Percentiles rank a stretch among this genome's conserved stretches.
phyloP scores from a whole-genome alignment of 2,329 filamentous ascomycete species.

The Aureobasidium uvarum region DNA sequence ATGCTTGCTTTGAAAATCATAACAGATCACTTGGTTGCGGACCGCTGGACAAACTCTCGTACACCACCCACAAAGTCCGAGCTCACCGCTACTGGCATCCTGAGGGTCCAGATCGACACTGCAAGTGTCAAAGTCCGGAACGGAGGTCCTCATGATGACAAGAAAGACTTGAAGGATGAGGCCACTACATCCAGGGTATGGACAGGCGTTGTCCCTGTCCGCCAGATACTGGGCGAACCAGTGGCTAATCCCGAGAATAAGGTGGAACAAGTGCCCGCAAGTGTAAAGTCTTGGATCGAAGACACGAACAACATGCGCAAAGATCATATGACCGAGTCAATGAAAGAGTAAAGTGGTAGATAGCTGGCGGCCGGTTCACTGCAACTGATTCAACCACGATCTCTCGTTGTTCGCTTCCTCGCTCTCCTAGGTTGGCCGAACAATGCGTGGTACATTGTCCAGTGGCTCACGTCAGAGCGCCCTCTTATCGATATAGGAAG shows the following conservation, averaged over 20 bases:
- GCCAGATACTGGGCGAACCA: slow-evolving; percentile 62
- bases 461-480: neutral
- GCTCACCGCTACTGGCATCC: slow-evolving; percentile 70
- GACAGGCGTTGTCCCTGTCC: slow-evolving; percentile 65
- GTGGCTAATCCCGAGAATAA: slow-evolving; percentile 60
- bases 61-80: slow-evolving; percentile 70
- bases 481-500: neutral
- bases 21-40: slow-evolving; percentile 68
- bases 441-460: slow-evolving; percentile 4
- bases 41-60: slow-evolving; percentile 67
- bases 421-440: slow-evolving; percentile 8
- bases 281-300: slow-evolving; percentile 57
- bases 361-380: neutral
- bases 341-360: neutral
- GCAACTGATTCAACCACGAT: neutral
- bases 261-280: slow-evolving; percentile 58
- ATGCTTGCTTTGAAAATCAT: slow-evolving; percentile 75
- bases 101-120: slow-evolving; percentile 65
- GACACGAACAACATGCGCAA: slow-evolving; percentile 44
- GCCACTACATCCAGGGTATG: slow-evolving; percentile 54
- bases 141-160: slow-evolving; percentile 63
- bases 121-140: slow-evolving; percentile 74
- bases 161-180: slow-evolving; percentile 52
- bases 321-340: neutral
- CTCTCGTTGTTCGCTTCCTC: neutral